Evolutionary conservation across 1,139 yeast genomes (phyloP).

Genomic region (Waltiozyma sp.): DNA sequence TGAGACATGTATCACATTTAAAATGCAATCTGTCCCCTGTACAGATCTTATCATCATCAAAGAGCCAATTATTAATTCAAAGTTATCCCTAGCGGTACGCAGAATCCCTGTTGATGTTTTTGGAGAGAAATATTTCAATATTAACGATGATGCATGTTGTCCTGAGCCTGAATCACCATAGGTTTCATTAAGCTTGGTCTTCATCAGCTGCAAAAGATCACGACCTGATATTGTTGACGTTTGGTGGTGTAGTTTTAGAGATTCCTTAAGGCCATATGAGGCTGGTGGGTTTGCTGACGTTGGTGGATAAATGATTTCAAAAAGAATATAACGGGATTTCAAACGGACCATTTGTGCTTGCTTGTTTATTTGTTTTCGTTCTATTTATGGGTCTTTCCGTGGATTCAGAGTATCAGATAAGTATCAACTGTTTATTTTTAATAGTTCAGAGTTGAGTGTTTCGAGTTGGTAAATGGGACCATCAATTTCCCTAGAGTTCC

Average conservation of each 20-base stretch:
- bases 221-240: slow-evolving; percentile 36
- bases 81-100: slow-evolving; percentile 61
- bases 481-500: too few relatives aligned
- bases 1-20: slow-evolving; percentile 61
- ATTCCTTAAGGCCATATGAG: slow-evolving; percentile 18
- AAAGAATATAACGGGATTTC: slow-evolving; percentile 73
- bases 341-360: slow-evolving; percentile 77
- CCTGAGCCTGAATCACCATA: slow-evolving; percentile 82
- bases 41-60: slow-evolving; percentile 49
- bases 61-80: slow-evolving; percentile 57
- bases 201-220: slow-evolving; percentile 40
- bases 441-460: too few relatives aligned
- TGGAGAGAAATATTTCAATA: slow-evolving; percentile 70
- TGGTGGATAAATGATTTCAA: slow-evolving; percentile 62
- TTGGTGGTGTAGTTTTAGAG: slow-evolving; percentile 37
- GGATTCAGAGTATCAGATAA: too few relatives aligned
- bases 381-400: too few relatives aligned
- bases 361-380: neutral
- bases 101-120: slow-evolving; percentile 79
- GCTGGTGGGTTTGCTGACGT: slow-evolving; percentile 15
- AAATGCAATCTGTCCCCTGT: slow-evolving; percentile 40
- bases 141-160: slow-evolving; percentile 45
- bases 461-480: too few relatives aligned
- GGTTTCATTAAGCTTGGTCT: slow-evolving; percentile 40
- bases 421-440: too few relatives aligned